phyloP scores from a whole-genome alignment of 1,139 yeast genomes.

The Magnusiomyces sp. region DNA sequence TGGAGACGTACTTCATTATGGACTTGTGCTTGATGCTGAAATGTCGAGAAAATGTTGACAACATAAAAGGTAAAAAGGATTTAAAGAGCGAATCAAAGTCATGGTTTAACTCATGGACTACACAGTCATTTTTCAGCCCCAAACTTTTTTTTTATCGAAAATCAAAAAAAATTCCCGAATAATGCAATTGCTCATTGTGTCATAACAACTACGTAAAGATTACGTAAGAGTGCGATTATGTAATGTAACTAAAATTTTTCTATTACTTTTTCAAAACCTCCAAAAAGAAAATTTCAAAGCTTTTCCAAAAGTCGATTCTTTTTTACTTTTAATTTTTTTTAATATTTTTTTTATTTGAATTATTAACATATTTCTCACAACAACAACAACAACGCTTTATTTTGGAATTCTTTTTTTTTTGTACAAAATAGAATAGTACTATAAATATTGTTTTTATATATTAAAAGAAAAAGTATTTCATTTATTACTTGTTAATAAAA shows the following conservation, averaged over 20 bases:
- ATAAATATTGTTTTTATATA: neutral
- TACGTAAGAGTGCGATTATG: neutral
- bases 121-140: too few relatives aligned
- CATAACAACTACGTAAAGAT: neutral
- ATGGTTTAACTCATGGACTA: too few relatives aligned
- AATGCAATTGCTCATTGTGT: neutral
- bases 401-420: neutral
- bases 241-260: neutral
- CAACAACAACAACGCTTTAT: neutral
- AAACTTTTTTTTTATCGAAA: neutral
- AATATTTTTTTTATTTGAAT: too few relatives aligned
- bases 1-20: slow-evolving; percentile 20
- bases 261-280: neutral
- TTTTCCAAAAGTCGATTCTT: too few relatives aligned
- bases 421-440: neutral
- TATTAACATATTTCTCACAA: too few relatives aligned
- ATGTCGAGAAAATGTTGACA: neutral
- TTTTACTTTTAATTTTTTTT: too few relatives aligned
- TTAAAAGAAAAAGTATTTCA: neutral
- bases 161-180: neutral
- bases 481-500: neutral
- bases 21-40: neutral
- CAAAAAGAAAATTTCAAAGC: too few relatives aligned
- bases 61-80: neutral
- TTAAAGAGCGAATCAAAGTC: neutral